Base-by-base conservation (phyloP, 108 stramenopile genomes). In the Conticribra weissflogii region DNA sequence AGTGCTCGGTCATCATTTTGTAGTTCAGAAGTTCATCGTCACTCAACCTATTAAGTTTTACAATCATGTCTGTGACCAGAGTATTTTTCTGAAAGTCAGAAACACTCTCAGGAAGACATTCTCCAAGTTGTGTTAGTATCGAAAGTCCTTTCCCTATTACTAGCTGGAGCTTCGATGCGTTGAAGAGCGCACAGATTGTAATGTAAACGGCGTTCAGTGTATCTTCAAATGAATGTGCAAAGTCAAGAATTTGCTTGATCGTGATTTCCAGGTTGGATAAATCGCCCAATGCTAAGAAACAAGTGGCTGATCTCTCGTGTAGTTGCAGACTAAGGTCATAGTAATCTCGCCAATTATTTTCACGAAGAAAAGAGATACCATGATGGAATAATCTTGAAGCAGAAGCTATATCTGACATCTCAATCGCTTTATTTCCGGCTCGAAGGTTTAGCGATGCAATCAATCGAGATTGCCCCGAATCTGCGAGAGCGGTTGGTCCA, bases 251-350 rank as follows among this genome's bases (percentile, higher is more conserved):
- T 63, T 71, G 61, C 3, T 27, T 29, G 17, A 21, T n/a, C 14
- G 63, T 25, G n/a, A 63, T 41, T 2, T 29, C 16, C n/a, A 64
- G 23, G 14, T 9, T 36, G 18, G 3, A 19, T 27, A 30, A 33
- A 3, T 71, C 70, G 9, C 33, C 60, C 14, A 52, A 29, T 7
- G 30, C 44, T 3, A 63, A 21, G 9, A 51, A 31, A 9, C 70
- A 63, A 36, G 62, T 33, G n/a, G 63, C 33, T 24, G 55, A 41
- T n/a, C 21, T 16, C 4, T 66, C 41, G 54, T 55, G 66, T 5
- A 73, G 72, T 34, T 73, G 31, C 53, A 73, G 28, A 30, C 63
- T 73, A 36, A 73, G 54, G 1, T 54, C 64, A 59, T 73, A 73
- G 29, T 73, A 31, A 12, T 54, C 29, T 4, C 33, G 12, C 72